These are phyloP conservation scores for Allomyces arbusculus DNA, from an alignment of 192 early-diverging fungal genomes.

Conservation along the genomic window DNA sequence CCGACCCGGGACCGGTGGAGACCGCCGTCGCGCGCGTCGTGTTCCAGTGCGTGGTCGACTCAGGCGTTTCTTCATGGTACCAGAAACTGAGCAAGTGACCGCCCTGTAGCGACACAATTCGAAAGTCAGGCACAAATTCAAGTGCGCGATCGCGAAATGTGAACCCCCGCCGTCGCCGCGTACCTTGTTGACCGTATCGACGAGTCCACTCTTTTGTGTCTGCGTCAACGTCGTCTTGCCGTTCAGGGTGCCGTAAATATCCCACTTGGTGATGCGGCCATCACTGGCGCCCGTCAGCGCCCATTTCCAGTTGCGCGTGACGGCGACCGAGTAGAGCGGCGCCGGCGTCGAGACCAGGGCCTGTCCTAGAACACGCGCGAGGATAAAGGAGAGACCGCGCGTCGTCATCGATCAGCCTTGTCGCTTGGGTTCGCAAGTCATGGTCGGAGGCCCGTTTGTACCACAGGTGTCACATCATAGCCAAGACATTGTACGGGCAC, in stretches of 20 bases:
- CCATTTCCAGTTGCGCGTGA: constrained; percentile 55
- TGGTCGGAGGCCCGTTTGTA: too few species aligned
- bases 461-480: too few species aligned
- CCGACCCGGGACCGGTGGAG: too few species aligned
- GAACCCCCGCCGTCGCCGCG: background rate
- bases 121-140: too few species aligned
- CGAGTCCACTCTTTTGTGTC: constrained; percentile 61
- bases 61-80: constrained; percentile 16
- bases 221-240: constrained; percentile 64
- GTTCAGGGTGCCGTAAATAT: constrained; percentile 68
- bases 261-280: constrained; percentile 86
- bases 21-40: too few species aligned
- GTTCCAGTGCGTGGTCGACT: background rate
- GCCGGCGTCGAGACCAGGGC: background rate
- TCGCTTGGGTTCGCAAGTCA: too few species aligned
- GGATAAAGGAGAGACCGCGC: too few species aligned
- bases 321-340: constrained; percentile 34
- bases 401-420: too few species aligned
- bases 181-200: constrained; percentile 63
- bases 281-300: constrained; percentile 75
- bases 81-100: constrained; percentile 21
- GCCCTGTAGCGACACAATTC: background rate
- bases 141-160: background rate
- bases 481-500: too few species aligned
- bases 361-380: background rate